Percentiles rank a stretch among this genome's conserved stretches.
Conservation (phyloP, 1,284 basidiomycete species). For the Moesziomyces globuligerus region DNA sequence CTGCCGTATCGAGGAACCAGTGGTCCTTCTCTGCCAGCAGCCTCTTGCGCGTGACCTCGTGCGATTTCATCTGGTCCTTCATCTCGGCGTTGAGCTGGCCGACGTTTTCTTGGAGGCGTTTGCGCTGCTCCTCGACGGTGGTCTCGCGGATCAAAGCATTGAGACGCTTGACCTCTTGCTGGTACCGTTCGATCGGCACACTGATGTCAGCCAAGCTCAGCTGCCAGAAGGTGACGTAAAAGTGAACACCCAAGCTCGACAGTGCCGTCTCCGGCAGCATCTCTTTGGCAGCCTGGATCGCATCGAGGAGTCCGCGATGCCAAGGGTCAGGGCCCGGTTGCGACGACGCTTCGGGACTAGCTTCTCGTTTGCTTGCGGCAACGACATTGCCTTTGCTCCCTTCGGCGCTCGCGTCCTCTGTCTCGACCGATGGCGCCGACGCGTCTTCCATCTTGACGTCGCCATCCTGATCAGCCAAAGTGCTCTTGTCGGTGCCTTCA, state of each 20-base stretch:
- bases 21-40: constrained; percentile 81
- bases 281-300: constrained; percentile 43
- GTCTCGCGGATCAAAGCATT: constrained; percentile 52
- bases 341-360: background rate
- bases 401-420: constrained; percentile 1
- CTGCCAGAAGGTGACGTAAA: constrained; percentile 67
- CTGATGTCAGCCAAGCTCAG: constrained; percentile 59
- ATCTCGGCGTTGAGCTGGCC: constrained; percentile 71
- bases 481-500: background rate
- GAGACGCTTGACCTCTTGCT: constrained; percentile 59
- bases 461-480: constrained; percentile 7
- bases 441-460: constrained; percentile 39
- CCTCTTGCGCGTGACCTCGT: constrained; percentile 79
- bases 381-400: no score
- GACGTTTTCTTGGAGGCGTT: constrained; percentile 59
- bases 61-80: constrained; percentile 78
- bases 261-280: constrained; percentile 48
- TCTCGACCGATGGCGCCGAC: constrained; percentile 5
- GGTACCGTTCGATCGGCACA: constrained; percentile 66
- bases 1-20: constrained; percentile 76
- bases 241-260: constrained; percentile 50
- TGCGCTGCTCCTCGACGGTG: constrained; percentile 50
- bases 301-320: constrained; percentile 58
- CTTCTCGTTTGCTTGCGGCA: background rate
- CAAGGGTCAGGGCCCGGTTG: constrained; percentile 24